Conservation (phyloP, 148 eudicot species). For the Chenopodium formosanum region DNA sequence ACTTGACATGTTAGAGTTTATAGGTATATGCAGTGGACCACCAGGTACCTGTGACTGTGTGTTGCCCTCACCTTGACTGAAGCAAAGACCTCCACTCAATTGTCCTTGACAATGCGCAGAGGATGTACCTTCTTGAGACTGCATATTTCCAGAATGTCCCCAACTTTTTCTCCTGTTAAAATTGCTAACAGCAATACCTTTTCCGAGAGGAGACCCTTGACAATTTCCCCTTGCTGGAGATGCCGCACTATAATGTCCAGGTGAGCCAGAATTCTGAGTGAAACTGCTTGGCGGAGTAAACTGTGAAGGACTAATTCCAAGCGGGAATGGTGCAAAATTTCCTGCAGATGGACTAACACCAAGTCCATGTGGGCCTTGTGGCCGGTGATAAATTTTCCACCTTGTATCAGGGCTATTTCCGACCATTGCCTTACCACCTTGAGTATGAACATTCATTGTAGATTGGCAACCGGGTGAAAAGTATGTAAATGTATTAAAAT, state of each 20-base stretch:
- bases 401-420: constrained; percentile 88
- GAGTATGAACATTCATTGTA: constrained; percentile 60
- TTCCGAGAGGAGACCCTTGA: constrained; percentile 92
- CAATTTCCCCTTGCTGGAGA: constrained; percentile 76
- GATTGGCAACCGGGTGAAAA: constrained; percentile 89
- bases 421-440: constrained; percentile 59
- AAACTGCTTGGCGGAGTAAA: constrained; percentile 81
- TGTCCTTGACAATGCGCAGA: constrained; percentile 63
- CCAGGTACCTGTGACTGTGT: constrained; percentile 43
- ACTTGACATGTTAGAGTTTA: constrained; percentile 41
- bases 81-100: constrained; percentile 35
- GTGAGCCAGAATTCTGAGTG: constrained; percentile 66
- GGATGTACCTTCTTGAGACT: constrained; percentile 53
- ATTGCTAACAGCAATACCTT: constrained; percentile 56
- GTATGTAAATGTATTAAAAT: constrained; percentile 57
- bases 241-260: constrained; percentile 75
- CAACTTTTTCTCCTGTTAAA: constrained; percentile 66
- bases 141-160: constrained; percentile 59
- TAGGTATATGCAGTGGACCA: constrained; percentile 50
- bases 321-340: constrained; percentile 80
- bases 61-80: constrained; percentile 55
- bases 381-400: constrained; percentile 52
- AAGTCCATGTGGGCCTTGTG: constrained; percentile 68
- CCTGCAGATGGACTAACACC: constrained; percentile 78
- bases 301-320: constrained; percentile 97